Percentiles rank a stretch among this genome's conserved stretches.
Evolutionary conservation across 2,329 filamentous ascomycete genomes (phyloP).

Genomic region (Fusarium scirpi): DNA sequence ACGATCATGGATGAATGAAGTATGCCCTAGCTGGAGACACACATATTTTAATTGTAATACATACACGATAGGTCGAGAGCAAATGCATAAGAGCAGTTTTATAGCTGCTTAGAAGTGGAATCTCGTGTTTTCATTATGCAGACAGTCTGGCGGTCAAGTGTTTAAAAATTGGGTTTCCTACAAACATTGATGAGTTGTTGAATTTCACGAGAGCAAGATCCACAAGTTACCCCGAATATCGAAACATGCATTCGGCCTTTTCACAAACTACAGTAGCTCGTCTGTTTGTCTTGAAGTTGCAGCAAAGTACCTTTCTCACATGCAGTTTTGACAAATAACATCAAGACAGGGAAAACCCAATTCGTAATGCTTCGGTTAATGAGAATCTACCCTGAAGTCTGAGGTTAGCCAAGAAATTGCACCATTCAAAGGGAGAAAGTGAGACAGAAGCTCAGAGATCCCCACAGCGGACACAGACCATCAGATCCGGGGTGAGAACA

Average conservation of each 20-base stretch:
- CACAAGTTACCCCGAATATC: neutral
- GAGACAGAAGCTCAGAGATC: constrained; percentile 5
- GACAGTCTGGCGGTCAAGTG: neutral
- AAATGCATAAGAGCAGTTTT: neutral
- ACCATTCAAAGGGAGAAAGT: constrained; percentile 24
- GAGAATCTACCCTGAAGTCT: constrained; percentile 5
- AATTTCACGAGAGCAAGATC: neutral
- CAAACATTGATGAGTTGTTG: neutral
- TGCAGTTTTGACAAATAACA: neutral
- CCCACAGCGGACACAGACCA: constrained; percentile 38
- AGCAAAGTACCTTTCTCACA: neutral
- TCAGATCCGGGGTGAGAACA: constrained; percentile 30
- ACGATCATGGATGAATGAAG: constrained; percentile 9
- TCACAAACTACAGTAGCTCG: neutral
- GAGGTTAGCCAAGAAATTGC: neutral
- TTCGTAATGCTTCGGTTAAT: neutral
- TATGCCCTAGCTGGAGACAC: constrained; percentile 19
- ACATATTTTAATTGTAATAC: neutral
- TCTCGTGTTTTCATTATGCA: neutral
- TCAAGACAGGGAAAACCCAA: neutral
- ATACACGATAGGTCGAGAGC: neutral
- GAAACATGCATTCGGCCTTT: neutral
- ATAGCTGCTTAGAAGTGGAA: neutral
- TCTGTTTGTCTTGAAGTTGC: neutral
- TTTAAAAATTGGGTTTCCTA: neutral